Base-by-base conservation (phyloP, 139 green algal genomes). In the Picochlorum sp. region DNA sequence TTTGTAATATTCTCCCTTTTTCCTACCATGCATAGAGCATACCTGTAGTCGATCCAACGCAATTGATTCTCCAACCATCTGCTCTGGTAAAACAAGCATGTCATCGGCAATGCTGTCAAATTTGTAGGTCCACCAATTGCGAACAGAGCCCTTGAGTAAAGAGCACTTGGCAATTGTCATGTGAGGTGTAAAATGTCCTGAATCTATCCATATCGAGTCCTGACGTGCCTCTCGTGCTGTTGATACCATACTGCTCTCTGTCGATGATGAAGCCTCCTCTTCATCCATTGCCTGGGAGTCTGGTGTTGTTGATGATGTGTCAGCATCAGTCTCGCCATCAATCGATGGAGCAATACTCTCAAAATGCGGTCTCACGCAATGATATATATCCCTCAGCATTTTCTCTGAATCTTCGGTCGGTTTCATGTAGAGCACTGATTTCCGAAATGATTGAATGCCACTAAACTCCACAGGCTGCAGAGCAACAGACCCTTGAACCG, bases 81-180 rank as follows among this genome's bases (percentile, higher is more conserved):
- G 58, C 57, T 45, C 57, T 65, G 44, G 18, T 4, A 59, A 14
- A n/a, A 38, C 2, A n/a, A 18, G 51, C 30, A 20, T 24, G 18
- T 9, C 2, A 41, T 11, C 0, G 34, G 14, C 34, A 41, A 30
- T 30, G 28, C 28, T 30, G 28, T 41, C 34, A 41, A 41, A 41
- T 14, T 9, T 41, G 8, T 41, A 41, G 8, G 34, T 41, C 34
- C 34, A 41, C 34, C 34, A 41, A 14, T 41, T 41, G 47, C 47
- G 51, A 34, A 28, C 23, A 28, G n/a, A 23, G 26, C 51, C 21
- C 51, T 59, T 59, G 18, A 59, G 51, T 15, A 26, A 13, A 0
- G 47, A 54, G 13, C 47, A 44, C 20, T 66, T 66, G 6, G 60
- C 60, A 31, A 66, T 41, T 2, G 60, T 66, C 60, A 66, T 31